Evolutionary conservation across 1,284 basidiomycete species (phyloP), one percentile per base, ranked within the genome.

Genomic region (Ustilago loliicola): DNA sequence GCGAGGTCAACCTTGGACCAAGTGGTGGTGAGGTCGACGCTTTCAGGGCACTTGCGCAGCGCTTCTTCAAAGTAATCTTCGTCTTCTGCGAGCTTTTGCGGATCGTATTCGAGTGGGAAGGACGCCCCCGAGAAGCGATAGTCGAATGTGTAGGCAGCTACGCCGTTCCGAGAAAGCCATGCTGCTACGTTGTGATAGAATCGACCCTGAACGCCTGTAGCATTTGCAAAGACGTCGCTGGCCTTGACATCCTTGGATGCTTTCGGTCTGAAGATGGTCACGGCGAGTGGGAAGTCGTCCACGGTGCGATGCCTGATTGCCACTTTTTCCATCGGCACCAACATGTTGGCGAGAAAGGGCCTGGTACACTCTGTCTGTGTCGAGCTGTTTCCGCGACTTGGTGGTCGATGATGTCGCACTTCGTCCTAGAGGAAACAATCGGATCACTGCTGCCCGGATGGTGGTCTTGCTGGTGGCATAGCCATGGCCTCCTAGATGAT

Each of bases 121-220:
- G 78, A 80, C 6, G 63, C 58, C 8, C 81, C 81, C 1, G 74
- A 73, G 40, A 62, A 83, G 45, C 80, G 72, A 25, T 78, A 83
- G 74, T 83, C 81, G 58, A 81, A 80, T 0, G 81, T 83, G 45
- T 70, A 77, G 15, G 77, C 76, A 10, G 66, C 75, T 0, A 83
- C 65, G n/a, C 80, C 81, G 29, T 80, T 68, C 8, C 55, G 52
- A 1, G 78, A 58, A 19, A 83, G 75, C 67, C 70, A 81, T 0
- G 57, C 40, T 23, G 81, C 80, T 17, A 78, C 72, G 27, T 57
- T 66, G 64, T 80, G 80, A 58, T 83, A 83, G 74, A 83, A 81
- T 2, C 76, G 70, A 53, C 59, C 81, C 36, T 77, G 74, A 1
- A 81, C 80, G 23, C 80, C 81, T 11, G 80, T 81, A 2, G 78